Evolutionary conservation across 345 rosid species (phyloP).

Genomic region (Lagerstroemia speciosa): DNA sequence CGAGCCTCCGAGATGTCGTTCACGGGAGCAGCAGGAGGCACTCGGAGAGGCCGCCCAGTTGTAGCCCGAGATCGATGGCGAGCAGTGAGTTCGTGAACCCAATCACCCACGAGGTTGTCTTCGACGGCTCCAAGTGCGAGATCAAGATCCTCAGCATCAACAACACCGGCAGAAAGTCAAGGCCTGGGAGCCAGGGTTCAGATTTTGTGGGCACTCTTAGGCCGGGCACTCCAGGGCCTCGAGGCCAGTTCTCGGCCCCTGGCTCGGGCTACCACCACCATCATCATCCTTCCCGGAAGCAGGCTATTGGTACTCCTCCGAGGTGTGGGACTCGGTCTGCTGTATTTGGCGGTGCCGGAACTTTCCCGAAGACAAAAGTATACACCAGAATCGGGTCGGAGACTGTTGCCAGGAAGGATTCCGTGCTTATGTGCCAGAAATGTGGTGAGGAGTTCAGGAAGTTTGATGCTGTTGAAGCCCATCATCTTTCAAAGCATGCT

Average conservation of each 20-base stretch:
- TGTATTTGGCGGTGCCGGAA: constrained; percentile 4
- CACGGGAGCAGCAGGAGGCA: constrained; percentile 29
- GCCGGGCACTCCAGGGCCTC: constrained; percentile 26
- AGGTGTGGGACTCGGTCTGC: constrained; percentile 11
- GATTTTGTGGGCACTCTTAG: constrained; percentile 15
- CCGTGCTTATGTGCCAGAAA: constrained; percentile 33
- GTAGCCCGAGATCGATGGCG: constrained; percentile 41
- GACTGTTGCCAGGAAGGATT: constrained; percentile 3
- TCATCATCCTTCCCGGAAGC: neutral
- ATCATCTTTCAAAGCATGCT: constrained; percentile 50
- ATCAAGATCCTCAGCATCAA: constrained; percentile 22
- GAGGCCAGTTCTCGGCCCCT: constrained; percentile 7
- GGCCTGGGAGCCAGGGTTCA: constrained; percentile 2
- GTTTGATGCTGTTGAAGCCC: constrained; percentile 40
- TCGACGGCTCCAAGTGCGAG: constrained; percentile 25
- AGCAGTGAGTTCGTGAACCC: constrained; percentile 27
- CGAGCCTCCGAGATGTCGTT: constrained; percentile 30
- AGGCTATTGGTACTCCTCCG: constrained; percentile 1
- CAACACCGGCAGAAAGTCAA: neutral
- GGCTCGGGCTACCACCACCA: neutral
- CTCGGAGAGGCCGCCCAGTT: constrained; percentile 13
- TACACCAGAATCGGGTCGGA: constrained; percentile 3
- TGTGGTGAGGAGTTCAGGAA: constrained; percentile 35
- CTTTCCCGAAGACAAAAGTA: constrained; percentile 6
- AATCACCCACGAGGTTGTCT: constrained; percentile 26